Base-by-base conservation (phyloP, 1,139 yeast genomes). In the Saccharomyces pastorianus region DNA sequence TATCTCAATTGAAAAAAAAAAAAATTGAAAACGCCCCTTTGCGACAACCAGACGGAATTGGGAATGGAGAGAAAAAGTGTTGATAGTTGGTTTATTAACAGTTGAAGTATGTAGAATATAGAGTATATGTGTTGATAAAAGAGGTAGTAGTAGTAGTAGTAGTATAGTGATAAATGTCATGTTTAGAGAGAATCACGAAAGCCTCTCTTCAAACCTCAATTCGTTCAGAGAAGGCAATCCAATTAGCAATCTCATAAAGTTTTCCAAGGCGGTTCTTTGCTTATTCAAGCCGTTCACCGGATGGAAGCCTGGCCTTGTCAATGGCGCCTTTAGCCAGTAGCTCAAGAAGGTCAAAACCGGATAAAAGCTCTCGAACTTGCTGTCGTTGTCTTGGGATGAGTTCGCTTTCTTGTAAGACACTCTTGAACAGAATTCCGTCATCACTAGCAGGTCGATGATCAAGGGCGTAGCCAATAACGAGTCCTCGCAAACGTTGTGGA, bases 281-380 rank as follows among this genome's bases (percentile, higher is more conserved):
- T 90, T 91, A 80, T 89, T 91, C 71, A 91, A 81, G 46, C 97
- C 96, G 69, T 91, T 91, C 66, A 91, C 88, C 50, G 96, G 86
- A 70, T 88, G 87, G 74, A 78, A 88, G 13, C 96, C 96, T 55
- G 91, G 89, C 75, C 93, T 87, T 53, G 95, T 84, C 65, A 91
- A 80, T 61, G 98, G 98, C 2, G 97, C 97, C 79, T 91, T 91
- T 69, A 91, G 82, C 98, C 98, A 91, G 77, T 91, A 91, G 70
- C 93, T 83, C 72, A 91, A 79, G 73, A 90, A 87, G 26, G 95
- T 83, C 69, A 91, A 78, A 50, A 91, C 93, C 46, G 96, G 83
- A 74, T 91, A 90, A 75, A 91, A 82, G 61, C 80, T 77, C 61
- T 86, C 82, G 72, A 78, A 85, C 14, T 32, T 32, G 38, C 38